Conservation (phyloP, 768 basidiomycete species). For the Suillus hirtellus region DNA sequence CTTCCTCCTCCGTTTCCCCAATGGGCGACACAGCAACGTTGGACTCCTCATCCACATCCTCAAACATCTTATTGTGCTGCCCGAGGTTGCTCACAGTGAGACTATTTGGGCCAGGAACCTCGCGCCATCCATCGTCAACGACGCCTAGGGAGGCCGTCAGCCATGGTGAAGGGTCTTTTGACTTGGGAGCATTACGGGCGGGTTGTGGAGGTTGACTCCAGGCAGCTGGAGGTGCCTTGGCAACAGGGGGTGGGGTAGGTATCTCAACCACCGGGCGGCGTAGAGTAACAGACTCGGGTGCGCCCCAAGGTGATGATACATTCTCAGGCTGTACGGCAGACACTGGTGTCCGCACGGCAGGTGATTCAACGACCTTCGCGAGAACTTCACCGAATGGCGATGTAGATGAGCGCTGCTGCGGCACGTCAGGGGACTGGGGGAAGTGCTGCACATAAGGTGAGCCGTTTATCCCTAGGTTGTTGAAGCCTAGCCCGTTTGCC, state of each 20-base stretch:
- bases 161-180: constrained; percentile 57
- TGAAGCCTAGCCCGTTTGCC: constrained; percentile 26
- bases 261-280: constrained; percentile 19
- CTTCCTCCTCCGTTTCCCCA: constrained; percentile 14
- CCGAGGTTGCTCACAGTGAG: constrained; percentile 59
- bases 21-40: constrained; percentile 20
- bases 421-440: constrained; percentile 22
- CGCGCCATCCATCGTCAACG: constrained; percentile 49
- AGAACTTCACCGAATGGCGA: constrained; percentile 26
- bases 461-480: constrained; percentile 15
- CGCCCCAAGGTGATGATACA: constrained; percentile 24
- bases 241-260: constrained; percentile 13
- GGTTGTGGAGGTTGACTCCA: constrained; percentile 36
- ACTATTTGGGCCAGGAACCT: constrained; percentile 44
- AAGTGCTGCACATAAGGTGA: constrained; percentile 25
- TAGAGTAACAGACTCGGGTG: constrained; percentile 13
- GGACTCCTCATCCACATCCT: constrained; percentile 28
- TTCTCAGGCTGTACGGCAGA: constrained; percentile 26
- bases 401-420: constrained; percentile 25
- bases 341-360: constrained; percentile 22
- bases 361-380: constrained; percentile 20
- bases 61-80: constrained; percentile 56
- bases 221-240: constrained; percentile 29
- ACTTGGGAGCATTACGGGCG: constrained; percentile 18
- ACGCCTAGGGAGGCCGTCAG: constrained; percentile 45